Conservation (phyloP, 2,329 filamentous ascomycete genomes). For the Colletotrichum eremochloae region DNA sequence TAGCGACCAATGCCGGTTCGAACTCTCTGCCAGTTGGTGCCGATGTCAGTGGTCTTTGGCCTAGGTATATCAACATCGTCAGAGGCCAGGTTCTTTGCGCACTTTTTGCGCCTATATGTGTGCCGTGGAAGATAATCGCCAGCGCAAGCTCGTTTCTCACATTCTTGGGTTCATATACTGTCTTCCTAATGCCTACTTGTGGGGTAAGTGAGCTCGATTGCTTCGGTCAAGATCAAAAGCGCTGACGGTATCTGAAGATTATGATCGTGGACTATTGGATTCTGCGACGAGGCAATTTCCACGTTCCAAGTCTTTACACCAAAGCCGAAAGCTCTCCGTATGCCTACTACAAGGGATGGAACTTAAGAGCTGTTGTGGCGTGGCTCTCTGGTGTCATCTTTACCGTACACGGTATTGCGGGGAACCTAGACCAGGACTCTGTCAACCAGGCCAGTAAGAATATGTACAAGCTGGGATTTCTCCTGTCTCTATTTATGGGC, state of each 20-base stretch:
- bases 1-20: constrained; percentile 46
- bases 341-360: constrained; percentile 49
- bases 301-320: constrained; percentile 49
- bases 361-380: constrained; percentile 44
- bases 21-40: constrained; percentile 51
- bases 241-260: constrained; percentile 44
- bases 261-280: constrained; percentile 53
- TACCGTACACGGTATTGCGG: constrained; percentile 47
- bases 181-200: constrained; percentile 52
- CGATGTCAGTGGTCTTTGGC: constrained; percentile 49
- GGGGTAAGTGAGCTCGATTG: constrained; percentile 29
- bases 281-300: constrained; percentile 51
- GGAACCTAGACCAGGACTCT: constrained; percentile 43
- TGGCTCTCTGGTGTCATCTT: constrained; percentile 44
- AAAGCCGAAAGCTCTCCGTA: constrained; percentile 46
- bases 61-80: constrained; percentile 49
- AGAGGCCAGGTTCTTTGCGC: constrained; percentile 50
- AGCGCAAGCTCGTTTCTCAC: constrained; percentile 44
- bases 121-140: constrained; percentile 49
- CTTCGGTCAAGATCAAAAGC: background rate
- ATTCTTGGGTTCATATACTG: constrained; percentile 46
- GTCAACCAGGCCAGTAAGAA: constrained; percentile 45
- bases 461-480: constrained; percentile 48
- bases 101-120: constrained; percentile 49
- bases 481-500: constrained; percentile 47